These are phyloP conservation scores for Cucurbitaria berberidis DNA, from an alignment of 2,329 filamentous ascomycete genomes.

Conservation along the genomic window DNA sequence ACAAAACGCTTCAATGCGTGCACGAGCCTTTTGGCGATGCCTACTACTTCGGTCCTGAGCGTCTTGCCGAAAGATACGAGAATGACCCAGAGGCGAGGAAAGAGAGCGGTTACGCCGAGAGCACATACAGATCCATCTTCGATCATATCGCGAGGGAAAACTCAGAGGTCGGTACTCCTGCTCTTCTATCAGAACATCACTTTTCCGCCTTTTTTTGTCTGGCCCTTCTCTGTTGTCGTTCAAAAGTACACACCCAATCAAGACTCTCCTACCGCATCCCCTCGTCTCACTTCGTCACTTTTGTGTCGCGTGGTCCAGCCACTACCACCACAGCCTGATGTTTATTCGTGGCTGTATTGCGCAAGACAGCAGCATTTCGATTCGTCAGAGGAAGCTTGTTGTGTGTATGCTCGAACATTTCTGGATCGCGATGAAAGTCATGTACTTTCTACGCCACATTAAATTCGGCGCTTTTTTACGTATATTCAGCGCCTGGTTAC, in stretches of 20 bases:
- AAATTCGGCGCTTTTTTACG: neutral
- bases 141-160: constrained; percentile 74
- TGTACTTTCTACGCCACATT: neutral
- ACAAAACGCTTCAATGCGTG: constrained; percentile 78
- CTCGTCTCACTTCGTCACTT: constrained; percentile 17
- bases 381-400: constrained; percentile 12
- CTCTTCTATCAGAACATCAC: neutral
- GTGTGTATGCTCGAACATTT: neutral
- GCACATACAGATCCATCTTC: constrained; percentile 79
- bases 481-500: neutral
- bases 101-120: constrained; percentile 69
- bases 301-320: constrained; percentile 15
- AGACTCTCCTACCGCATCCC: constrained; percentile 5
- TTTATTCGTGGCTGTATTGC: constrained; percentile 28
- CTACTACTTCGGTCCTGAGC: constrained; percentile 94
- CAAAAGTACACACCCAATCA: constrained; percentile 9
- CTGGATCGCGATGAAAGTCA: neutral
- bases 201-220: constrained; percentile 11
- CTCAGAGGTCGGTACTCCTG: constrained; percentile 68
- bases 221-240: neutral
- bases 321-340: constrained; percentile 20
- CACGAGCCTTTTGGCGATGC: constrained; percentile 98
- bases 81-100: constrained; percentile 63
- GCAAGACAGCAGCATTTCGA: constrained; percentile 21
- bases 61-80: constrained; percentile 79